A percentile compares a stretch with the other conserved stretches of the same genome.
Conservation (phyloP, 345 rosid genomes). For the Boechera retrofracta region DNA sequence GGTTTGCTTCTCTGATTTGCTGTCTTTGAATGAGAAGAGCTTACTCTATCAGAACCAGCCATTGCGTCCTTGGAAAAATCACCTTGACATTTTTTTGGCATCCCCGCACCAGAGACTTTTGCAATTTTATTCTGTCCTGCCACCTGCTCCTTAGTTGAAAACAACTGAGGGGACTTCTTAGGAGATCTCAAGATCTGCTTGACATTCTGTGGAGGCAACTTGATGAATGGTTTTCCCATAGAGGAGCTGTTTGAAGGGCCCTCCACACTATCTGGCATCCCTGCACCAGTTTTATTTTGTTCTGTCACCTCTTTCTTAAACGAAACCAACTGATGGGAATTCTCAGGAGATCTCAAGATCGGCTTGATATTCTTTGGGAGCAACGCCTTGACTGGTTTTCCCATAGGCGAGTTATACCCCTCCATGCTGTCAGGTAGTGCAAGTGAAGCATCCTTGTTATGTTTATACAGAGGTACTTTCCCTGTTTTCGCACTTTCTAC, state of each 20-base stretch:
- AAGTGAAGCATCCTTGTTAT: constrained; percentile 47
- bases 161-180: constrained; percentile 54
- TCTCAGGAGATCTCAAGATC: constrained; percentile 56
- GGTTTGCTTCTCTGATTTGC: constrained; percentile 54
- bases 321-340: constrained; percentile 51
- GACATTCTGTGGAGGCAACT: constrained; percentile 46
- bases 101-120: constrained; percentile 49
- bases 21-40: constrained; percentile 54
- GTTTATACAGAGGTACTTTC: constrained; percentile 45
- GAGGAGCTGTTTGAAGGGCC: constrained; percentile 41
- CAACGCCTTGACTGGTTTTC: constrained; percentile 51
- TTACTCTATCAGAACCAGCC: constrained; percentile 48
- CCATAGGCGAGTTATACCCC: constrained; percentile 43
- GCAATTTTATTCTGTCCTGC: constrained; percentile 53
- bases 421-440: constrained; percentile 42
- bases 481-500: constrained; percentile 41
- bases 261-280: constrained; percentile 39
- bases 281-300: constrained; percentile 46
- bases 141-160: constrained; percentile 44
- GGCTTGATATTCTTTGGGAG: constrained; percentile 47
- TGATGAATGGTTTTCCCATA: constrained; percentile 50
- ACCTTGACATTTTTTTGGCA: constrained; percentile 55
- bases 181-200: constrained; percentile 58
- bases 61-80: constrained; percentile 51
- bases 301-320: constrained; percentile 47